phyloP scores from a whole-genome alignment of 768 basidiomycete genomes.

The Lactarius pseudohatsudake region DNA sequence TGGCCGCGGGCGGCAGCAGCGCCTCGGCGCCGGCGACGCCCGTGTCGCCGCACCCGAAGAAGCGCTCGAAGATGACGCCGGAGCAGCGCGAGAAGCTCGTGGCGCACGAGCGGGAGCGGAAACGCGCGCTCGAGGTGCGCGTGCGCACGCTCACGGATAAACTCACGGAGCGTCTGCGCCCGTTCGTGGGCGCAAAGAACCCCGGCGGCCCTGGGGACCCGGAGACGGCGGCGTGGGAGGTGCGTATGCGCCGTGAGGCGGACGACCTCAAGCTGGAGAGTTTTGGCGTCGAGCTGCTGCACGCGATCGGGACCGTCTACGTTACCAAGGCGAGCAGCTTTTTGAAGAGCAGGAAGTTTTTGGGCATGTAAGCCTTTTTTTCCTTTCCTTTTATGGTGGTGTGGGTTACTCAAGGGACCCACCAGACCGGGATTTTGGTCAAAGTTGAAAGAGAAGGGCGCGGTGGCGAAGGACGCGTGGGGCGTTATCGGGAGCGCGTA shows the following conservation, averaged over 20 bases:
- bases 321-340: slow-evolving; percentile 90
- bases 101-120: slow-evolving; percentile 78
- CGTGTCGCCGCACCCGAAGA: slow-evolving; percentile 36
- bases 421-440: slow-evolving; percentile 86
- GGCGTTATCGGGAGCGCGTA: slow-evolving; percentile 95
- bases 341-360: slow-evolving; percentile 87
- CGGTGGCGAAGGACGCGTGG: slow-evolving; percentile 94
- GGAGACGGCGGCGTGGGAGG: slow-evolving; percentile 79
- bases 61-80: slow-evolving; percentile 55
- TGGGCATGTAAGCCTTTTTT: slow-evolving; percentile 67
- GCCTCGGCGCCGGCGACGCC: slow-evolving; percentile 17
- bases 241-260: slow-evolving; percentile 75
- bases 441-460: slow-evolving; percentile 89
- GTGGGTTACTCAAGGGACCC: too few species aligned
- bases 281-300: slow-evolving; percentile 94
- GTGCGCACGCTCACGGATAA: slow-evolving; percentile 73
- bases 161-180: slow-evolving; percentile 79
- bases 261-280: slow-evolving; percentile 97
- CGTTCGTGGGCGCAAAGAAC: slow-evolving; percentile 86
- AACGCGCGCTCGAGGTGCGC: slow-evolving; percentile 76
- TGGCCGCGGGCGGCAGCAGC: slow-evolving; percentile 15
- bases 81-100: slow-evolving; percentile 86
- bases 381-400: neutral
- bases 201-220: slow-evolving; percentile 80
- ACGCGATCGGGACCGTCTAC: slow-evolving; percentile 90